Base-by-base conservation (phyloP, 768 basidiomycete genomes). In the Hydnum rufescens region DNA sequence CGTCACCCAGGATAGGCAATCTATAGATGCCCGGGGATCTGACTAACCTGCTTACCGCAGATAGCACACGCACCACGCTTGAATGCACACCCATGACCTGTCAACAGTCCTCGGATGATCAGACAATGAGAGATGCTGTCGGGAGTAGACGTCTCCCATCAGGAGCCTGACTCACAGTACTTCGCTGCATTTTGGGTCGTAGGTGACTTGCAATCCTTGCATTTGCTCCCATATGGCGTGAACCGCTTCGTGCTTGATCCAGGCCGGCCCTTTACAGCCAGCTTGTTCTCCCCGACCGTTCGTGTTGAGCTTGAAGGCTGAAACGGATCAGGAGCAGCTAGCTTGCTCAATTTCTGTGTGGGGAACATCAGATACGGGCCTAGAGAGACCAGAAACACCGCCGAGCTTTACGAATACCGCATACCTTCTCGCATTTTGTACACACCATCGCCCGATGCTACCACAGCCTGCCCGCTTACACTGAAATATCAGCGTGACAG, bases 311-410 rank as follows among this genome's bases (percentile, higher is more conserved):
- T 66, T 44, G 80, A 79, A 6, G 83, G 73, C 30, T 71, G 73
- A 66, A 87, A 89, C 36, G 86, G 86, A 67, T 89, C 86, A 46
- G 86, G 87, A 2, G 86, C 86, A 53, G 86, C 86, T 43, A 89
- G 73, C 65, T 84, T 88, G 53, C 84, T 87, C 52, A 86, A 74
- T 86, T 89, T 89, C 85, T 89, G 57, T 1, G 5, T 26, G 26
- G n/a, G 8, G 64, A 60, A 60, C 57, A 64, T 54, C 51, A 32
- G 54, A 52, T 57, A 56, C 53, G 39, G 36, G 3, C 39, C 3
- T 1, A 18, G 26, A 16, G 13, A 60, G 43, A 26, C 39, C 54
- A 57, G 55, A 56, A 16, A 5, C 19, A 32, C 1, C 26, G 4
- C 4, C 25, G 3, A 4, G 43, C 52, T 52, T 23, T 44, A 0